Evolutionary conservation across 2,329 filamentous ascomycete genomes (phyloP), one percentile per base, ranked within the genome.

Genomic region (Fusarium sp.): DNA sequence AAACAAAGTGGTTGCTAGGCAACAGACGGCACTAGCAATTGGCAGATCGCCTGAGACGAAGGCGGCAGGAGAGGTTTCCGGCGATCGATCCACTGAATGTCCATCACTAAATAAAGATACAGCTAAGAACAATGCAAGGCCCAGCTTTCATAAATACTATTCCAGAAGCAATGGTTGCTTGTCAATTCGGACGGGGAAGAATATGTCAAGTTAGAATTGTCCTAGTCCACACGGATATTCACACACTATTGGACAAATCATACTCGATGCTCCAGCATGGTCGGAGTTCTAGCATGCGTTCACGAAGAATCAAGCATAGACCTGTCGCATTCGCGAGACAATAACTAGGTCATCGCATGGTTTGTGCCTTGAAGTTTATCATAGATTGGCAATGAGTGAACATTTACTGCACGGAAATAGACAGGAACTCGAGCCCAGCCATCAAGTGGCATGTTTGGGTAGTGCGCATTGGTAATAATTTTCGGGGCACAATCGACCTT

Each of bases 1-100:
- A 66, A 66, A 66, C 62, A 66, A 55, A 23, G 20, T 45, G 45
- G 63, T 66, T 66, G 63, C 53, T 44, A 63, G 57, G 63, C 60
- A 65, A 65, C 62, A 33, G 20, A 23, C 16, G 20, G n/a, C 47
- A 30, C 47, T 51, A 51, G 23, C 34, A 30, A 28, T 37, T 30
- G 20, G 47, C n/a, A 51, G 47, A 51, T 51, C 47, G 47, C 47
- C 47, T 51, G 47, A 51, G 53, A 44, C 18, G 26, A 47, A 40
- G 40, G 20, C 46, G 41, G 53, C 38, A 42, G 38, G 56, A 28
- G 20, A 45, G 44, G 47, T 44, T 47, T 42, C 47, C 42, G 54
- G 53, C 12, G 47, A 62, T 62, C 47, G 57, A 33, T 18, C 38
- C 46, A 53, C 28, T 49, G 31, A 28, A 36, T 15, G 15, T 13